Base-by-base conservation (phyloP, 306 rosid species). In the Rubus parviflorus region DNA sequence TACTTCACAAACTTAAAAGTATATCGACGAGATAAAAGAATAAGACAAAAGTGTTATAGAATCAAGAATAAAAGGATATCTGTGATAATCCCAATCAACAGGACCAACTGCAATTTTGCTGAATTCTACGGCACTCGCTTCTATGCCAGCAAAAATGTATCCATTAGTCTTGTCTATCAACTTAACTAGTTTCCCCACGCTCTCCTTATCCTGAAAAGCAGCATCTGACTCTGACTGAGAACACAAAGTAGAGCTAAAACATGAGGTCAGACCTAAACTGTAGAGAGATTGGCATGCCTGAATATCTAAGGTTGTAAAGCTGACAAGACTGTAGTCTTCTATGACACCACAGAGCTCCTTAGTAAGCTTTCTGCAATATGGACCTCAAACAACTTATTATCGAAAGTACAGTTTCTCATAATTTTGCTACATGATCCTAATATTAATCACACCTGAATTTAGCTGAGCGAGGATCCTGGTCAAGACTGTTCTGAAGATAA, bases 71-170 rank as follows among this genome's bases (percentile, higher is more conserved):
- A 47, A 89, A 92, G 97, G 98, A 95, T 95, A 95, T 95, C 98
- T 89, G 84, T 86, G 91, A 82, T 92, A 95, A 81, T 95, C 97
- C 97, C 97, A 95, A 79, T 95, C 97, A 68, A 84, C 74, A 40
- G 97, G 85, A 80, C 92, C 86, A 73, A 95, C 84, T 6, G 98
- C 98, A 60, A 95, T 83, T 87, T 95, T 92, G 93, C 97, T 95
- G 83, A 95, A 95, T 85, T 92, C 98, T 80, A 88, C 90, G 1
- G 97, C 96, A 80, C 97, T 92, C 38, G 93, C 86, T 53, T 92
- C 95, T 58, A 95, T 87, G 83, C 91, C 87, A 16, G 97, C 91
- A 81, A 95, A 95, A 80, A 95, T 87, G 83, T 93, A 93, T n/a
- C 98, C 98, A 11, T 93, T 93, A 86, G 83, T 83, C 86, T 89